These are phyloP conservation scores for Hypoxylon sp. DNA, from an alignment of 2,329 filamentous ascomycete genomes.

Conservation along the genomic window DNA sequence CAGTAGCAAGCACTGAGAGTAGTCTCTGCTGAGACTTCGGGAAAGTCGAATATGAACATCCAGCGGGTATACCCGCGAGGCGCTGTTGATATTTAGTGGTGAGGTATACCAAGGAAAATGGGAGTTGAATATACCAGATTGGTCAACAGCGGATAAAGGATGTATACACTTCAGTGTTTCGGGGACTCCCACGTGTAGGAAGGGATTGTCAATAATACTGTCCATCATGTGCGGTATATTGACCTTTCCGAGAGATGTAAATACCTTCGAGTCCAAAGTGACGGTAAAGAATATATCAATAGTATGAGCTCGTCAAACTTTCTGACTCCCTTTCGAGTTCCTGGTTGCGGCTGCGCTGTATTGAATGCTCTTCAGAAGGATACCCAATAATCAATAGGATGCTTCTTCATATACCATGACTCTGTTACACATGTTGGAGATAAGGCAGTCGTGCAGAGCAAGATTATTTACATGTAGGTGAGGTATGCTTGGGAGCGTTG, in stretches of 20 bases:
- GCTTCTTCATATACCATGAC: background rate
- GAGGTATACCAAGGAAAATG: background rate
- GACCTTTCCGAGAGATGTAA: background rate
- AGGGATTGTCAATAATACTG: background rate
- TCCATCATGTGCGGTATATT: background rate
- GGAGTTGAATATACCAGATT: conserved; percentile 8
- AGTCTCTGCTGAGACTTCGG: background rate
- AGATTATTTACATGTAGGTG: background rate
- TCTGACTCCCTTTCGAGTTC: background rate
- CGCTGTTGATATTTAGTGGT: conserved; percentile 17
- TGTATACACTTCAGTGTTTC: background rate
- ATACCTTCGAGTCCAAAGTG: background rate
- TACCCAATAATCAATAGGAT: background rate
- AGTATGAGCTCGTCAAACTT: background rate
- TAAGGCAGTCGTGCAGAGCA: background rate
- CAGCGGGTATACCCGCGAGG: conserved; percentile 31
- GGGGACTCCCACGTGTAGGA: background rate
- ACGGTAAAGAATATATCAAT: background rate
- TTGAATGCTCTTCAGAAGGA: background rate
- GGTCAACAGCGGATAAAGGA: conserved; percentile 10
- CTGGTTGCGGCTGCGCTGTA: background rate
- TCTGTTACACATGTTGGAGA: background rate
- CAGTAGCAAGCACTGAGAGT: conserved; percentile 1
- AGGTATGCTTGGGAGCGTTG: background rate
- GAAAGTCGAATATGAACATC: conserved; percentile 45